Conservation (phyloP, 305 asterid genomes). For the Plantago lanceolata region DNA sequence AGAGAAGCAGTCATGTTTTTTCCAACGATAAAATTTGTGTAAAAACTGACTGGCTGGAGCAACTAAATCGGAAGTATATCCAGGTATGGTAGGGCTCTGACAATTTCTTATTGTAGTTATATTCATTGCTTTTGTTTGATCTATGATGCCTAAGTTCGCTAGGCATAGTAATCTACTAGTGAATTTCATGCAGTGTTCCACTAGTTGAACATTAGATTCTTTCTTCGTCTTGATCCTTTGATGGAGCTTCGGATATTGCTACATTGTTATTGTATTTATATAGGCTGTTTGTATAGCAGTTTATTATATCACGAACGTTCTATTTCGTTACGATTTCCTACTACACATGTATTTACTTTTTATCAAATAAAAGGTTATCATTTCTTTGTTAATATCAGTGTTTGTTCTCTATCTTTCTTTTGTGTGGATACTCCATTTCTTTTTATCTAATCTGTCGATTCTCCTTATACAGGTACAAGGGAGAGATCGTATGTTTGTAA, state of each 20-base stretch:
- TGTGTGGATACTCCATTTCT: conserved; percentile 20
- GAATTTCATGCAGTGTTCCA: conserved; percentile 4
- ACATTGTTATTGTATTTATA: neutral
- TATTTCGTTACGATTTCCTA: neutral
- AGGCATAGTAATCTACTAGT: conserved; percentile 3
- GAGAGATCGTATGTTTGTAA: conserved; percentile 75
- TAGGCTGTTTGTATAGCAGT: neutral
- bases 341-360: neutral
- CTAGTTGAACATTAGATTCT: neutral
- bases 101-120: neutral
- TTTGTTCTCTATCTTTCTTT: conserved; percentile 17
- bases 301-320: neutral
- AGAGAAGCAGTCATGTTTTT: conserved; percentile 87
- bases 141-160: neutral
- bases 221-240: conserved; percentile 5
- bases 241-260: conserved; percentile 17
- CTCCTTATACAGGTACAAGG: conserved; percentile 74
- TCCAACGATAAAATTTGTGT: conserved; percentile 67
- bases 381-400: conserved; percentile 10
- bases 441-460: conserved; percentile 20
- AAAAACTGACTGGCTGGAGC: conserved; percentile 97
- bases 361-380: neutral
- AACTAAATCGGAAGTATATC: conserved; percentile 77
- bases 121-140: neutral
- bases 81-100: conserved; percentile 54